Evolutionary conservation across 208 protist genomes (phyloP).

Genomic region (Wallacemonas sp.): DNA sequence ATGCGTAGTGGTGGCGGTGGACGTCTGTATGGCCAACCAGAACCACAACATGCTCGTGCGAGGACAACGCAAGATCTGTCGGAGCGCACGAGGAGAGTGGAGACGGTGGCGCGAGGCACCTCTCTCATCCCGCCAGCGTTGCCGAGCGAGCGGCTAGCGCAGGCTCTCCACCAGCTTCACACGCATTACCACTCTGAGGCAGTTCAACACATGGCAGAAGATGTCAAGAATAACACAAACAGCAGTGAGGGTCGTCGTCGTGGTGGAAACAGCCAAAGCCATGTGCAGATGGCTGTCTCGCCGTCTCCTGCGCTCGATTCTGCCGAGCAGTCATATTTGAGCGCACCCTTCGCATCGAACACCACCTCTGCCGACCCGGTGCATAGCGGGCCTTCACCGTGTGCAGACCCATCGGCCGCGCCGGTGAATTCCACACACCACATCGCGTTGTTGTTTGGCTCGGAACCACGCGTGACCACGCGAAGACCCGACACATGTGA

Average conservation of each 20-base stretch:
- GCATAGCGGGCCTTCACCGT: too few species aligned
- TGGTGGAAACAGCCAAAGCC: too few species aligned
- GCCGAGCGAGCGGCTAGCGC: slow-evolving; percentile 24
- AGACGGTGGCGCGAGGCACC: slow-evolving; percentile 19
- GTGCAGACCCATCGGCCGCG: not conserved
- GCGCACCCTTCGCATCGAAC: too few species aligned
- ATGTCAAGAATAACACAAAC: too few species aligned
- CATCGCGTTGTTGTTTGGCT: not conserved
- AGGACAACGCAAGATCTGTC: not conserved
- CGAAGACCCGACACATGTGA: too few species aligned
- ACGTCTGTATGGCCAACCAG: slow-evolving; percentile 6
- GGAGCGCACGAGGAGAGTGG: slow-evolving; percentile 22
- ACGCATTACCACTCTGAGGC: not conserved
- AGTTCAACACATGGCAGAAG: not conserved
- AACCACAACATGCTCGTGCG: not conserved
- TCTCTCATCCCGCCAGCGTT: slow-evolving; percentile 41
- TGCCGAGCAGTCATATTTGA: too few species aligned
- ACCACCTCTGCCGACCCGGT: not conserved
- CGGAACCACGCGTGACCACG: too few species aligned
- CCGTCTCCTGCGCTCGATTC: too few species aligned
- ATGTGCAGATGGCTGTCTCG: too few species aligned
- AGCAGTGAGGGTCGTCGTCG: too few species aligned
- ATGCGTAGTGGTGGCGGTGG: slow-evolving; percentile 6
- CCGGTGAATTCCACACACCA: not conserved
- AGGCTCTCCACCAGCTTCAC: slow-evolving; percentile 16